These are phyloP conservation scores for Penicillium parvum DNA, from an alignment of 495 filamentous ascomycete species.

Conservation along the genomic window DNA sequence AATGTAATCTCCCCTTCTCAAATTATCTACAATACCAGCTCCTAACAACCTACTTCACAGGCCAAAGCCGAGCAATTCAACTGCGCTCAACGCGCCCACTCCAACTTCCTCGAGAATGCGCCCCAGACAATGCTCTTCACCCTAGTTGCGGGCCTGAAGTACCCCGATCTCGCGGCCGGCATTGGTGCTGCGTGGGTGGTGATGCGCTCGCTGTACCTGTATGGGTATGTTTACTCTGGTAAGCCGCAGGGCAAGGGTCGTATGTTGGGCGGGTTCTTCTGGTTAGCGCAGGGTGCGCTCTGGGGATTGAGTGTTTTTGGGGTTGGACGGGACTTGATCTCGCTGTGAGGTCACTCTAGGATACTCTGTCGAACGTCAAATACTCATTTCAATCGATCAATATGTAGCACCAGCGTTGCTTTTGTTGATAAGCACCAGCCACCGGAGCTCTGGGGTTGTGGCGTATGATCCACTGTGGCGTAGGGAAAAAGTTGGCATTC, in stretches of 20 bases:
- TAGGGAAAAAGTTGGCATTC: constrained; percentile 20
- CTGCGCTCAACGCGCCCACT: constrained; percentile 69
- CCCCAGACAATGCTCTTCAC: constrained; percentile 52
- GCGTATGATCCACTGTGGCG: constrained; percentile 20
- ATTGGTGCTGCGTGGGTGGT: constrained; percentile 55
- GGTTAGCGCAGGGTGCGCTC: constrained; percentile 41
- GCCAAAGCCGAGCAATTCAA: constrained; percentile 51
- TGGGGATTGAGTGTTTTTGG: constrained; percentile 44
- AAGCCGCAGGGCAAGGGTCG: constrained; percentile 48
- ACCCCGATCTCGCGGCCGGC: constrained; percentile 49
- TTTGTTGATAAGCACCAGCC: not conserved
- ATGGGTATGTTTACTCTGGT: constrained; percentile 54
- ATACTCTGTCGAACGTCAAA: not conserved
- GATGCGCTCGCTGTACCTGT: constrained; percentile 49
- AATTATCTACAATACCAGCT: constrained; percentile 21
- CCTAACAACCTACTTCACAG: too few relatives aligned
- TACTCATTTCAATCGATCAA: too few relatives aligned
- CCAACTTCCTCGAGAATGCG: constrained; percentile 66
- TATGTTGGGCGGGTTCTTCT: constrained; percentile 32
- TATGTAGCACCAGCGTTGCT: too few relatives aligned
- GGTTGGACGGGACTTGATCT: constrained; percentile 33
- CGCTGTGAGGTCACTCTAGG: constrained; percentile 5
- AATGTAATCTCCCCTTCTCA: constrained; percentile 38
- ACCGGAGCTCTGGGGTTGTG: constrained; percentile 6
- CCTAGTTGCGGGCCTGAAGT: constrained; percentile 54